A percentile compares a stretch with the other conserved stretches of the same genome.
Evolutionary conservation across 106 monocot genomes (phyloP).

Genomic region (Dioscorea dumetorum): DNA sequence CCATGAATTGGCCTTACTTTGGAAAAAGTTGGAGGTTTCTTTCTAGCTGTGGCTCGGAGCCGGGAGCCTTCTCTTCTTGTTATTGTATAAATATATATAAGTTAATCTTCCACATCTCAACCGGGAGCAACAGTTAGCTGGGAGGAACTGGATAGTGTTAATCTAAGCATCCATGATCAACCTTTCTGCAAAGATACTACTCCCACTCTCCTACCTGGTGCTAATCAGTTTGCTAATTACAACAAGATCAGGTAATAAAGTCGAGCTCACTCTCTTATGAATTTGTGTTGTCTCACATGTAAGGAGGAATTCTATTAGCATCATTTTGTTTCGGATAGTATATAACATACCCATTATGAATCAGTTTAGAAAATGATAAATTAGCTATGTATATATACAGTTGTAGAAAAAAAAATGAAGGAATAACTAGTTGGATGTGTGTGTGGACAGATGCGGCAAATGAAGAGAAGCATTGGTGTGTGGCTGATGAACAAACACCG

Average conservation of each 20-base stretch:
- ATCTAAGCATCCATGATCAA: not conserved
- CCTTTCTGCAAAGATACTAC: not conserved
- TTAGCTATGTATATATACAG: not conserved
- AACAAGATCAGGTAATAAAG: constrained; percentile 7
- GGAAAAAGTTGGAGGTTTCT: not conserved
- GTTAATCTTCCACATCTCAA: not conserved
- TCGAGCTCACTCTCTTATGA: too few relatives aligned
- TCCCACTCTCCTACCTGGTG: not conserved
- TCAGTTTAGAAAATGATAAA: too few relatives aligned
- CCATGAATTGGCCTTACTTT: not conserved
- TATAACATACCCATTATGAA: too few relatives aligned
- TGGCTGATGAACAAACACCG: constrained; percentile 77
- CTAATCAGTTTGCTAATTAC: not conserved
- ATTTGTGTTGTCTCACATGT: too few relatives aligned
- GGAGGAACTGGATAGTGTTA: not conserved
- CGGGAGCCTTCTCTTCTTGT: not conserved
- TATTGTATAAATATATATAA: not conserved
- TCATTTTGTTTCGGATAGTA: not conserved
- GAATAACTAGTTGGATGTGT: not conserved
- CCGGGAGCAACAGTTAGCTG: not conserved
- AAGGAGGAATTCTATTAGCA: too few relatives aligned
- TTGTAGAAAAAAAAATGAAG: not conserved
- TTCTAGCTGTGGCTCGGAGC: not conserved
- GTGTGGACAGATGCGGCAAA: constrained; percentile 12
- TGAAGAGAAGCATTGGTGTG: constrained; percentile 65